A percentile compares a stretch with the other conserved stretches of the same genome.
Conservation (phyloP, 768 basidiomycete genomes). For the Pluteus cervinus region DNA sequence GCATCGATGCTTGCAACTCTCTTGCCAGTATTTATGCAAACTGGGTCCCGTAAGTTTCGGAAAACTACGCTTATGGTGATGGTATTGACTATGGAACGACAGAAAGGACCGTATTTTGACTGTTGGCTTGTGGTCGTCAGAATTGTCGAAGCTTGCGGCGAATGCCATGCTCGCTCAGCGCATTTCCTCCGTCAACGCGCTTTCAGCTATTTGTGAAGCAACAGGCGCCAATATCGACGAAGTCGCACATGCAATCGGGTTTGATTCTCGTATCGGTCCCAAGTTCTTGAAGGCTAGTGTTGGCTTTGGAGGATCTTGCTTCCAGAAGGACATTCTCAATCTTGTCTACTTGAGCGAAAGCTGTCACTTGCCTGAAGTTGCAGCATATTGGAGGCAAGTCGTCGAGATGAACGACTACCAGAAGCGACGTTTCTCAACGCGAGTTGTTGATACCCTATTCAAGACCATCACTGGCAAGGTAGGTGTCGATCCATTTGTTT, state of each 20-base stretch:
- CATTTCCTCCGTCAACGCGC: conserved; percentile 96
- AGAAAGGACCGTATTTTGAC: conserved; percentile 79
- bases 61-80: conserved; percentile 3
- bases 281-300: conserved; percentile 95
- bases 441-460: conserved; percentile 96
- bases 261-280: conserved; percentile 87
- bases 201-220: conserved; percentile 97
- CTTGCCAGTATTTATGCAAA: conserved; percentile 84
- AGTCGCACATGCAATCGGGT: conserved; percentile 90
- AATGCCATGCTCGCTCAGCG: conserved; percentile 99
- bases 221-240: conserved; percentile 99
- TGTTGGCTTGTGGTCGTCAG: conserved; percentile 97
- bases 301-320: conserved; percentile 97
- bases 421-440: conserved; percentile 92
- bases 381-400: conserved; percentile 95
- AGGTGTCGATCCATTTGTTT: conserved; percentile 12
- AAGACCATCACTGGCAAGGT: conserved; percentile 97
- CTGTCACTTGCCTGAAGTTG: conserved; percentile 92
- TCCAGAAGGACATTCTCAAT: conserved; percentile 99
- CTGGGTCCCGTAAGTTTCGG: conserved; percentile 82
- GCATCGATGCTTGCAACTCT: conserved; percentile 71
- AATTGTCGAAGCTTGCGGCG: conserved; percentile 96
- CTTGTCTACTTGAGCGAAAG: conserved; percentile 96
- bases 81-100: conserved; percentile 1
- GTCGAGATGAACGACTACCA: conserved; percentile 99